phyloP scores from a whole-genome alignment of 1,139 yeast genomes.

The Pichia cactophila region DNA sequence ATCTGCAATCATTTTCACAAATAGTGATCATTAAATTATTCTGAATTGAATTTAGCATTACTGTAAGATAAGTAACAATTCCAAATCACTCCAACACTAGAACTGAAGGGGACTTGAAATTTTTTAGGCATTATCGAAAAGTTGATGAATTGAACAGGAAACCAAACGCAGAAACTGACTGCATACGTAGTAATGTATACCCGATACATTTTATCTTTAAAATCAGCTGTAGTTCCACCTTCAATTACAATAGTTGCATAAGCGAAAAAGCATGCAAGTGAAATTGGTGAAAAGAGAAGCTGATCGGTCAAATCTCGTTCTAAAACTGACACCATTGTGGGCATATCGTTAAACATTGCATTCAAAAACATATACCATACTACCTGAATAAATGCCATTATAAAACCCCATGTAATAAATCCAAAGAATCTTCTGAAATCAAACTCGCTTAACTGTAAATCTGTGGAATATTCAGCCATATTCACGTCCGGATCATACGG shows the following conservation, averaged over 20 bases:
- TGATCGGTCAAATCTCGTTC: slow-evolving; percentile 89
- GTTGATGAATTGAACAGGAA: slow-evolving; percentile 84
- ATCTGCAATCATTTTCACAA: not conserved
- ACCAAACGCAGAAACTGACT: slow-evolving; percentile 87
- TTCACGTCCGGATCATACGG: slow-evolving; percentile 6
- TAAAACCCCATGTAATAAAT: slow-evolving; percentile 81
- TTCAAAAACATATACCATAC: slow-evolving; percentile 86
- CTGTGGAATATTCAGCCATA: too few species aligned
- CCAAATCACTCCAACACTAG: slow-evolving; percentile 88
- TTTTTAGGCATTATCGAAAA: slow-evolving; percentile 72
- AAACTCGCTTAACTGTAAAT: slow-evolving; percentile 29
- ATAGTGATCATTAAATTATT: not conserved
- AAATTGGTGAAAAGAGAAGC: slow-evolving; percentile 78
- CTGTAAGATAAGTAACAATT: slow-evolving; percentile 82
- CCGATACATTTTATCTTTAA: slow-evolving; percentile 53
- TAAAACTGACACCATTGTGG: slow-evolving; percentile 72
- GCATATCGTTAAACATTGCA: slow-evolving; percentile 68
- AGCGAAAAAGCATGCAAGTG: slow-evolving; percentile 71
- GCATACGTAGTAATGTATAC: slow-evolving; percentile 71
- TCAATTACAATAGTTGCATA: slow-evolving; percentile 82
- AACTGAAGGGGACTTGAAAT: slow-evolving; percentile 85
- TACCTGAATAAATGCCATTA: slow-evolving; percentile 76
- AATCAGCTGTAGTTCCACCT: slow-evolving; percentile 58
- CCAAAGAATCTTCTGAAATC: slow-evolving; percentile 67
- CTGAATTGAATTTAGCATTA: slow-evolving; percentile 32